Evolutionary conservation across 768 basidiomycete genomes (phyloP), one percentile per base, ranked within the genome.

Genomic region (Coprinopsis marcescibilis): DNA sequence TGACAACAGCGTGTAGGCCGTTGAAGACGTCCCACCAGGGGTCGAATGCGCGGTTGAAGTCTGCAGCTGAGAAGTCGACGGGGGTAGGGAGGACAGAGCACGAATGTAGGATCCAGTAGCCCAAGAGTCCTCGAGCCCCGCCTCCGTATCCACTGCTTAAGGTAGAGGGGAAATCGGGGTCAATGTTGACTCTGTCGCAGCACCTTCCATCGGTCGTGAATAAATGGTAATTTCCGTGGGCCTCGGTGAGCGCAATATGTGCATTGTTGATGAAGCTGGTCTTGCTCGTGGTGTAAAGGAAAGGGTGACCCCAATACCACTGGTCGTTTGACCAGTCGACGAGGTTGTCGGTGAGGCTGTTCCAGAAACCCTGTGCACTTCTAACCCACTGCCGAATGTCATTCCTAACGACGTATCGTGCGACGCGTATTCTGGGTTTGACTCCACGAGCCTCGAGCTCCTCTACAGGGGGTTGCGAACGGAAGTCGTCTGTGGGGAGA

Each of bases 11-110:
- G 45, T 51, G 50, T 32, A 51, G 5, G 13, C 50, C 50, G 23
- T 45, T 38, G 50, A 51, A 51, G 13, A 51, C 36, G 26, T 38
- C 37, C 17, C 36, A 41, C 50, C 50, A 51, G 12, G 43, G 43
- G n/a, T 24, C 50, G 23, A 38, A 41, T 11, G 50, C 45, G 3
- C 20, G 49, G 12, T 20, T 24, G 24, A 24, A 34, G 3, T 43
- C 42, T n/a, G 15, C 32, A n/a, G 26, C 11, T 13, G 32, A 26
- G 44, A 20, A 50, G 37, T 50, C 49, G 29, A 26, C n/a, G 27
- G 32, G 15, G 14, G 37, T 51, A 20, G 50, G 50, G 23, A 51
- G 26, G 38, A 46, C 38, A 12, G 32, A 26, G 38, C 45, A 51
- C 2, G 50, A 26, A 33, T 51, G 44, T 37, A 51, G 32, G 17